Percentiles rank a stretch among this genome's conserved stretches.
Evolutionary conservation across 225 moss, liverwort and hornwort genomes (phyloP).

Genomic region (Rhytidiadelphus loreus): DNA sequence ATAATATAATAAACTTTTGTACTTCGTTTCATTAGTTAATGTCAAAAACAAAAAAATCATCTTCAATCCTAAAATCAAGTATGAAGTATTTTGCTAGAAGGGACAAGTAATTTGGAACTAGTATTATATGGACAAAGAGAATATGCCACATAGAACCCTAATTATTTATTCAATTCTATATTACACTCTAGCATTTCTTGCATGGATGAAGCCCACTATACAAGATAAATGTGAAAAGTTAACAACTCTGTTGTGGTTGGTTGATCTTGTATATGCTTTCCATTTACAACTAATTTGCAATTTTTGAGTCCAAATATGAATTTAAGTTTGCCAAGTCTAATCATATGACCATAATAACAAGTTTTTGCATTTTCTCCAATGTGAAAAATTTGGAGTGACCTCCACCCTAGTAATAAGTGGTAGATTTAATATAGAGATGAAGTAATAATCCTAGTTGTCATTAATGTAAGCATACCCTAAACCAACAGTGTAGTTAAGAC

Average conservation of each 20-base stretch:
- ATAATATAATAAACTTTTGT: neutral
- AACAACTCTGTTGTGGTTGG: neutral
- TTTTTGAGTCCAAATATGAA: neutral
- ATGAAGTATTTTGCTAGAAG: neutral
- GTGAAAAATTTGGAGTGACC: neutral
- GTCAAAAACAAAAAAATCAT: neutral
- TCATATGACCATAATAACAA: neutral
- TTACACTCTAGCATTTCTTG: neutral
- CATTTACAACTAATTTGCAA: neutral
- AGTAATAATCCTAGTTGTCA: neutral
- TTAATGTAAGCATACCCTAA: rapidly evolving
- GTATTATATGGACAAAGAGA: rapidly evolving
- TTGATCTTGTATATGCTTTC: neutral
- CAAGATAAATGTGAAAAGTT: neutral
- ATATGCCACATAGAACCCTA: rapidly evolving
- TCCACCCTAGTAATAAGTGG: neutral
- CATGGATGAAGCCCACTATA: rapidly evolving
- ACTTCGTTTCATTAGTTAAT: neutral
- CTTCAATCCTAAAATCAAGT: neutral
- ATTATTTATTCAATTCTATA: neutral
- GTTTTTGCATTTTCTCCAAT: neutral
- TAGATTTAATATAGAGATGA: neutral
- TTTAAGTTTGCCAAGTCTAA: neutral
- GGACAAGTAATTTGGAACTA: neutral
- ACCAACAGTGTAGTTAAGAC: neutral